phyloP scores from a whole-genome alignment of 2,329 filamentous ascomycete species.

The Colletotrichum lupini region DNA sequence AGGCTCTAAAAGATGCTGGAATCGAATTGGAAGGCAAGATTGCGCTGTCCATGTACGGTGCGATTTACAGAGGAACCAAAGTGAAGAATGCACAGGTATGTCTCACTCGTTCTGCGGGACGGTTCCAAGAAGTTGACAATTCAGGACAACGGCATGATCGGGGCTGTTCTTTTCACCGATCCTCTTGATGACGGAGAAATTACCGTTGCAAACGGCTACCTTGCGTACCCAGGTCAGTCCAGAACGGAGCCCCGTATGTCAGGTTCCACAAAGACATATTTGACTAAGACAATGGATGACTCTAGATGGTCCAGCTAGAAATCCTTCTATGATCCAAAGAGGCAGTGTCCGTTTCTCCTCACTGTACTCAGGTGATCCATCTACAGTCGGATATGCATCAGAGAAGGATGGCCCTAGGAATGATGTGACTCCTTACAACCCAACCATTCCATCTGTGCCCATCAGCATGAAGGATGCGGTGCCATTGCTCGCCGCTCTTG shows the following conservation, averaged over 20 bases:
- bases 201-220: constrained; percentile 24
- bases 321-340: constrained; percentile 27
- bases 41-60: constrained; percentile 21
- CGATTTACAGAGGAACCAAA: constrained; percentile 19
- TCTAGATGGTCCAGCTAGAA: constrained; percentile 15
- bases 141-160: constrained; percentile 25
- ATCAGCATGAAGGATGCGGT: constrained; percentile 25
- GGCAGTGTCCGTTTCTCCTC: constrained; percentile 29
- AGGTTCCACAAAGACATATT: background rate
- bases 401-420: constrained; percentile 23
- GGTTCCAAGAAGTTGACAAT: no score
- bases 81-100: constrained; percentile 18
- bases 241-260: accelerated
- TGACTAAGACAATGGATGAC: background rate
- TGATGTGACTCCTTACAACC: constrained; percentile 23
- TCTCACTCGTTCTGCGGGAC: background rate
- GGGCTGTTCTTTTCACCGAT: constrained; percentile 18
- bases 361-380: constrained; percentile 17
- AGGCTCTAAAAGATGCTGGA: constrained; percentile 7
- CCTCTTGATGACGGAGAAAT: constrained; percentile 24
- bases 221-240: constrained; percentile 13
- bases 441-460: constrained; percentile 13
- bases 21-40: constrained; percentile 24
- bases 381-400: constrained; percentile 17
- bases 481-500: constrained; percentile 13